Evolutionary conservation across 2,329 filamentous ascomycete genomes (phyloP).

Genomic region (Hawksworthiomyces lignivorus): DNA sequence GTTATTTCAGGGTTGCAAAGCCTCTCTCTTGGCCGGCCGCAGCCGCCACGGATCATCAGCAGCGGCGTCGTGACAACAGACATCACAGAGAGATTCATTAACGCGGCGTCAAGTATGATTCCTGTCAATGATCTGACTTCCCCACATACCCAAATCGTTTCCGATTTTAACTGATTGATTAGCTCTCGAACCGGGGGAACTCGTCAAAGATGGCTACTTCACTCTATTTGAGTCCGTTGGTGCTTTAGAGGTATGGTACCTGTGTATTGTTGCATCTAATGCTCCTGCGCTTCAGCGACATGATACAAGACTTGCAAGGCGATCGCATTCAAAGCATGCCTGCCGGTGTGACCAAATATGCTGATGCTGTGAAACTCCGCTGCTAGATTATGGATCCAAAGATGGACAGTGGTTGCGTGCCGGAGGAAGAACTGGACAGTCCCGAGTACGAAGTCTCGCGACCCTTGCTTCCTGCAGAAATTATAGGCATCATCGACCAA

Average conservation of each 20-base stretch:
- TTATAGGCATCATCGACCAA: slow-evolving; percentile 91
- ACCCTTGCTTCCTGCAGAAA: slow-evolving; percentile 64
- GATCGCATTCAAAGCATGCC: not conserved
- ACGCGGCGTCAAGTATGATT: slow-evolving; percentile 45
- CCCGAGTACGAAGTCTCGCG: slow-evolving; percentile 70
- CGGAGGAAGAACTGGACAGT: slow-evolving; percentile 71
- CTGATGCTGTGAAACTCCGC: not conserved
- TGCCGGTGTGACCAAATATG: not conserved
- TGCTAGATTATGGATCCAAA: slow-evolving; percentile 94
- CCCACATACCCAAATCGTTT: too few species aligned
- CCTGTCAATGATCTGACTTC: not conserved
- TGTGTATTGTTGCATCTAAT: slow-evolving; percentile 16
- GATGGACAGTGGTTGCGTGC: slow-evolving; percentile 90
- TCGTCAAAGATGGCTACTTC: slow-evolving; percentile 91
- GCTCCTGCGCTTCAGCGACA: too few species aligned
- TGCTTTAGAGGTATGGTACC: slow-evolving; percentile 57
- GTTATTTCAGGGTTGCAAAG: slow-evolving; percentile 30
- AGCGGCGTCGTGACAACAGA: slow-evolving; percentile 48
- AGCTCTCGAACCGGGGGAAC: slow-evolving; percentile 72
- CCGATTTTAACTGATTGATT: not conserved
- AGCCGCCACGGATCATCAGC: slow-evolving; percentile 30
- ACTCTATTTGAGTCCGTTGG: slow-evolving; percentile 92
- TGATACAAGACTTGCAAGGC: too few species aligned
- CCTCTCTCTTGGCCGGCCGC: slow-evolving; percentile 27
- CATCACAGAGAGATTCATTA: slow-evolving; percentile 48